phyloP scores from a whole-genome alignment of 139 green algal species.

The Gonium pectorale region DNA sequence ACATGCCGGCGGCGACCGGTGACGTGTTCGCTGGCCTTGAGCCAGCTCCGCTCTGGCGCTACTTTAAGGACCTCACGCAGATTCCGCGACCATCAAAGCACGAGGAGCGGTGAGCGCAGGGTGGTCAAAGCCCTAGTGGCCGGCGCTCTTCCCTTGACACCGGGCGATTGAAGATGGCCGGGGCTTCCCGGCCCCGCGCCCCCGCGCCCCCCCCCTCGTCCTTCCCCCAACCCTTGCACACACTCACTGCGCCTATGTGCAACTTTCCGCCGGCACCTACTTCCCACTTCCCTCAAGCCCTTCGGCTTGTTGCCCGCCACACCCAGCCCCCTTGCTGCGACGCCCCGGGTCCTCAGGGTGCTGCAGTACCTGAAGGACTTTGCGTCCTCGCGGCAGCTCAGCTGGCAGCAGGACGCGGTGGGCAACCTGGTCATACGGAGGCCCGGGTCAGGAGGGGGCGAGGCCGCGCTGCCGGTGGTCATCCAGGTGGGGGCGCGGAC shows the following conservation, averaged over 20 bases:
- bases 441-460: conserved; percentile 61
- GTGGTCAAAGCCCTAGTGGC: not conserved
- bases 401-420: conserved; percentile 70
- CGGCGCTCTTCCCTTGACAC: not conserved
- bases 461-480: conserved; percentile 71
- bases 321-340: not conserved
- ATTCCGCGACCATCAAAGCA: conserved; percentile 77
- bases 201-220: not conserved
- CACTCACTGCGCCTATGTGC: not conserved
- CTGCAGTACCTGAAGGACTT: conserved; percentile 77
- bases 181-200: no score
- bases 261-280: not conserved
- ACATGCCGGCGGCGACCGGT: not conserved
- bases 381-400: conserved; percentile 63
- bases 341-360: conserved; percentile 58
- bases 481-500: conserved; percentile 62
- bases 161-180: not conserved
- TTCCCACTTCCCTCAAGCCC: not conserved
- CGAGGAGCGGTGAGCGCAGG: conserved; percentile 60
- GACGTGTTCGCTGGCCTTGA: not conserved
- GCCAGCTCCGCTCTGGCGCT: conserved; percentile 11
- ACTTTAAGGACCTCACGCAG: conserved; percentile 28
- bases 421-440: conserved; percentile 76
- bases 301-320: not conserved
- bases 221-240: not conserved